A percentile compares a stretch with the other conserved stretches of the same genome.
Conservation (phyloP, 345 rosid genomes). For the Gossypium bickii region DNA sequence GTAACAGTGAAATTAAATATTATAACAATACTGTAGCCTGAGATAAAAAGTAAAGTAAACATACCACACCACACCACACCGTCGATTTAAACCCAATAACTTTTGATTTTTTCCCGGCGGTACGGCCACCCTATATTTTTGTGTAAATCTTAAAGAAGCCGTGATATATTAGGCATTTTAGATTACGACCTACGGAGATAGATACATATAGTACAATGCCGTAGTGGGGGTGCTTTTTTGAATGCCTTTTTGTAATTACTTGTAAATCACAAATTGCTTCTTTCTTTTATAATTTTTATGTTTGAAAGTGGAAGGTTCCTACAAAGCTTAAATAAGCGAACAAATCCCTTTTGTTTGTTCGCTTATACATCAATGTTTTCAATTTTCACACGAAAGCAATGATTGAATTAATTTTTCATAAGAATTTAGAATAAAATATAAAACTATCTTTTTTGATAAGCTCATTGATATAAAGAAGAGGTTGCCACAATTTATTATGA, state of each 20-base stretch:
- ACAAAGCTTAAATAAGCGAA: background rate
- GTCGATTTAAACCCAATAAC: no score
- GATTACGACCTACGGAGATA: background rate
- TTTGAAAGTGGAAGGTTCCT: background rate
- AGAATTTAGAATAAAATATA: no score
- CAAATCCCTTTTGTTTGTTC: background rate
- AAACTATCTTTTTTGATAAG: no score
- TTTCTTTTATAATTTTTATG: background rate
- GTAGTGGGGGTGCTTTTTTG: background rate
- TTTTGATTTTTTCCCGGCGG: no score
- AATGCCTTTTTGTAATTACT: no score
- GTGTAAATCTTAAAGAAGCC: background rate
- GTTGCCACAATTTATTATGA: no score
- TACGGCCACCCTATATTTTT: background rate
- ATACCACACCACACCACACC: accelerated
- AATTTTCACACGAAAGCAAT: no score
- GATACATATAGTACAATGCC: background rate
- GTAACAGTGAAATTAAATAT: accelerated
- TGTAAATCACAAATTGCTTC: background rate
- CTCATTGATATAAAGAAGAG: no score
- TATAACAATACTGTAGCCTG: accelerated
- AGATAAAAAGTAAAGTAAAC: no score
- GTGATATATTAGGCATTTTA: background rate
- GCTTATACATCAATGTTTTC: background rate
- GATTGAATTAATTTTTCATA: no score